Percentiles rank a stretch among this genome's conserved stretches.
phyloP scores from a whole-genome alignment of 495 filamentous ascomycete species.

The Podospora anserina region DNA sequence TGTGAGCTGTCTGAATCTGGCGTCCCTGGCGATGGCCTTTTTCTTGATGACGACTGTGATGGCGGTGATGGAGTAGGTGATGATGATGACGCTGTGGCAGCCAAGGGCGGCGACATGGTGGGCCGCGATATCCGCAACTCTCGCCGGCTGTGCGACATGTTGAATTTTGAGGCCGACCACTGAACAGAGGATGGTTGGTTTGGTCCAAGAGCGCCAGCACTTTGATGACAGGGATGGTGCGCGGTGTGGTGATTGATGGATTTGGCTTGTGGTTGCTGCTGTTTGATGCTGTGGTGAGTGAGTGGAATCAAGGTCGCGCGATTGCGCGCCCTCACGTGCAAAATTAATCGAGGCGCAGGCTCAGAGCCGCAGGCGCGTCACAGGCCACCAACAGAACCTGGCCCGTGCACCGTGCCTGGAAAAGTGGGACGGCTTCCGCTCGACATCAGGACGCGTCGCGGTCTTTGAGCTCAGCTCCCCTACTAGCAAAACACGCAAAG shows the following conservation, averaged over 20 bases:
- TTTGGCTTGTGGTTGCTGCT: not conserved
- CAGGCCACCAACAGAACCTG: not conserved
- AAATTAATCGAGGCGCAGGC: not conserved
- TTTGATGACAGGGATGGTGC: constrained; percentile 5
- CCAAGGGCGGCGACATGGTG: not conserved
- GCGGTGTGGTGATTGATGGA: constrained; percentile 2
- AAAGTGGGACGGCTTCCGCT: not conserved
- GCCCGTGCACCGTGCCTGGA: not conserved
- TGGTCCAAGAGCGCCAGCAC: not conserved
- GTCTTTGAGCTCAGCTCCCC: not conserved
- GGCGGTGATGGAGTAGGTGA: not conserved
- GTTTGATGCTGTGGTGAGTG: not conserved
- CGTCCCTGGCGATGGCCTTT: not conserved
- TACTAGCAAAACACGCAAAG: too few relatives aligned
- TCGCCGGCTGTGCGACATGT: not conserved
- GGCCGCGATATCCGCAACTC: not conserved
- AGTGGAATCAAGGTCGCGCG: not conserved
- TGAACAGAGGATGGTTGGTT: not conserved
- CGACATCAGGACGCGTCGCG: not conserved
- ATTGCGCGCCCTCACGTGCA: not conserved
- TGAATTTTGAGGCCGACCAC: not conserved
- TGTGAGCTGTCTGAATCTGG: not conserved
- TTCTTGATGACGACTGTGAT: not conserved
- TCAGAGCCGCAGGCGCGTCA: not conserved
- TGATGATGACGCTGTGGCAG: not conserved